Conservation (phyloP, 805 yeast species). For the Saturnispora sekii region DNA sequence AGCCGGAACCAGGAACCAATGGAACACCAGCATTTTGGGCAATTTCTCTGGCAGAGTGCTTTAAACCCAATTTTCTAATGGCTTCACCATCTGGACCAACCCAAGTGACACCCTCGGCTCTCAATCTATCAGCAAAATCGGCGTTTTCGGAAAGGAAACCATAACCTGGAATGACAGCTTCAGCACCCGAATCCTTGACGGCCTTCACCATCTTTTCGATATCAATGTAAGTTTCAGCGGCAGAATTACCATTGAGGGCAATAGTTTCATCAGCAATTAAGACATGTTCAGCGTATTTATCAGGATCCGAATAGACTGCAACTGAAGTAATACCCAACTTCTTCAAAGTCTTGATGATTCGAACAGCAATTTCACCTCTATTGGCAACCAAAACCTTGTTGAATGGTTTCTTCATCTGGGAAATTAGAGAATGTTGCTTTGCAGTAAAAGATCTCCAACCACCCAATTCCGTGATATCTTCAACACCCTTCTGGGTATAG, state of each 20-base stretch:
- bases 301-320: constrained; percentile 88
- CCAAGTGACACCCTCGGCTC: constrained; percentile 71
- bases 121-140: constrained; percentile 86
- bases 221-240: constrained; percentile 85
- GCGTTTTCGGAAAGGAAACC: constrained; percentile 96
- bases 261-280: constrained; percentile 72
- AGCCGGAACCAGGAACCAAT: constrained; percentile 92
- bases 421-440: constrained; percentile 18
- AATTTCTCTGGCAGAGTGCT: constrained; percentile 93
- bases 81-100: constrained; percentile 97
- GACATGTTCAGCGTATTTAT: constrained; percentile 82
- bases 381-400: constrained; percentile 86
- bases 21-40: constrained; percentile 92
- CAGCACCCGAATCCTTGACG: constrained; percentile 73
- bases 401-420: constrained; percentile 47
- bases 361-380: constrained; percentile 95
- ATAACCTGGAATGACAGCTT: constrained; percentile 97
- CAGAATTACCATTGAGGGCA: constrained; percentile 69
- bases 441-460: constrained; percentile 71
- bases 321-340: constrained; percentile 69
- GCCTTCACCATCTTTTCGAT: constrained; percentile 80
- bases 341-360: constrained; percentile 83
- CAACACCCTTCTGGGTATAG: constrained; percentile 58
- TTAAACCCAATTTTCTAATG: constrained; percentile 81
- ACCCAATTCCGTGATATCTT: constrained; percentile 77